Conservation (phyloP, 148 eudicot species). For the Vaccinium corymbosum region DNA sequence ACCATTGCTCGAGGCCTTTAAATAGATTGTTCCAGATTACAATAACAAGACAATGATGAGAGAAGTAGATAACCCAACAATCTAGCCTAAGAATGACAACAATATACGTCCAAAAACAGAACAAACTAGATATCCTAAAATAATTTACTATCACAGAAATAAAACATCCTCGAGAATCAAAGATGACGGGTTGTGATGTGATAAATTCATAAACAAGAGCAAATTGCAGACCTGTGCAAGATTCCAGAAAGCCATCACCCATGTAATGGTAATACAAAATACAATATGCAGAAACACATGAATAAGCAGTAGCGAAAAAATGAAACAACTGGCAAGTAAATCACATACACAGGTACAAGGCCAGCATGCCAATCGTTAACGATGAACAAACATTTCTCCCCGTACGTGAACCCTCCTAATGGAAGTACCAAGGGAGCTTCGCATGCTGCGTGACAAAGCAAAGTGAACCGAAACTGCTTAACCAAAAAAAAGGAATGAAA, state of each 20-base stretch:
- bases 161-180: neutral
- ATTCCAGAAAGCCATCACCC: neutral
- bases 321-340: neutral
- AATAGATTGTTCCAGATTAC: neutral
- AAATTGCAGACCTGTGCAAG: neutral
- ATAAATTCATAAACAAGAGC: neutral
- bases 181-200: neutral
- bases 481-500: conserved; percentile 14
- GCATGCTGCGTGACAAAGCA: conserved; percentile 95
- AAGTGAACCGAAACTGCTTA: conserved; percentile 89
- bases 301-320: neutral
- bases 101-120: neutral
- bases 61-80: neutral
- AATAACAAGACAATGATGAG: neutral
- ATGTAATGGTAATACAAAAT: neutral
- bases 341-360: conserved; percentile 84
- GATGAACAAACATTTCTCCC: conserved; percentile 83
- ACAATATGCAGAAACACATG: neutral
- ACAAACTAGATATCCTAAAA: too few relatives aligned
- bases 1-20: neutral
- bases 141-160: too few relatives aligned
- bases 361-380: conserved; percentile 99
- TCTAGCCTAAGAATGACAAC: neutral
- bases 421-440: conserved; percentile 99
- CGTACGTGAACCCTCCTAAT: conserved; percentile 85